A percentile compares a stretch with the other conserved stretches of the same genome.
Conservation (phyloP, 441 rosid genomes). For the Euphorbia schlechtendalii region DNA sequence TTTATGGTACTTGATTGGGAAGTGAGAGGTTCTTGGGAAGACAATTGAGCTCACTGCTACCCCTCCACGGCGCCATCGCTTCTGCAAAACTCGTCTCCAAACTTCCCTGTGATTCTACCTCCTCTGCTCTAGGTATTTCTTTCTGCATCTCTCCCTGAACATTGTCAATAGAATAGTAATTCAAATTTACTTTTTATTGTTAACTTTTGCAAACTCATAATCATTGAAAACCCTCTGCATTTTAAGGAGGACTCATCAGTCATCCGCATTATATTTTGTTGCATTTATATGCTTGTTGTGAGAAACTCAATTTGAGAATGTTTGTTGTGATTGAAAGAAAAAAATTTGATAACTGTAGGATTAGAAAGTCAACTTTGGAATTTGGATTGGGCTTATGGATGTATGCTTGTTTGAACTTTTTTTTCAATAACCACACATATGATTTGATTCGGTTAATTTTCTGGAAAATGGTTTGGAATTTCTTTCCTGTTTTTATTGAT, state of each 20-base stretch:
- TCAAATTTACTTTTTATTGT: neutral
- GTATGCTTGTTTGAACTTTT: neutral
- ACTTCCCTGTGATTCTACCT: slow-evolving; percentile 38
- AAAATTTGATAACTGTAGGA: neutral
- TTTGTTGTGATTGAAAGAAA: neutral
- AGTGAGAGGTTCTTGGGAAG: slow-evolving; percentile 41
- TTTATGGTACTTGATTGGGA: neutral
- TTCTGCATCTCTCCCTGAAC: neutral
- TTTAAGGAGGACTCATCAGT: too few relatives aligned
- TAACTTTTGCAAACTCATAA: too few relatives aligned
- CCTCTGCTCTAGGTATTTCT: slow-evolving; percentile 37
- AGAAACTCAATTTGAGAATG: too few relatives aligned
- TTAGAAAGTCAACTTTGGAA: neutral
- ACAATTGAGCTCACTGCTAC: slow-evolving; percentile 53
- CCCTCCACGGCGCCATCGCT: slow-evolving; percentile 52
- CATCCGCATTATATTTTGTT: too few relatives aligned
- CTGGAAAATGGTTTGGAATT: neutral
- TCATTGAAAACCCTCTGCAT: too few relatives aligned
- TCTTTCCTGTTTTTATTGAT: neutral
- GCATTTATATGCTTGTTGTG: too few relatives aligned
- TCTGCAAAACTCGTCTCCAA: slow-evolving; percentile 70
- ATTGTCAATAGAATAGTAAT: neutral
- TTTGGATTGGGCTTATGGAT: neutral
- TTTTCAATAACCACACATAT: neutral
- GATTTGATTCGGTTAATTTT: neutral